A percentile compares a stretch with the other conserved stretches of the same genome.
Conservation (phyloP, 2,329 filamentous ascomycete species). For the Arthrobotrys pseudoclavata region DNA sequence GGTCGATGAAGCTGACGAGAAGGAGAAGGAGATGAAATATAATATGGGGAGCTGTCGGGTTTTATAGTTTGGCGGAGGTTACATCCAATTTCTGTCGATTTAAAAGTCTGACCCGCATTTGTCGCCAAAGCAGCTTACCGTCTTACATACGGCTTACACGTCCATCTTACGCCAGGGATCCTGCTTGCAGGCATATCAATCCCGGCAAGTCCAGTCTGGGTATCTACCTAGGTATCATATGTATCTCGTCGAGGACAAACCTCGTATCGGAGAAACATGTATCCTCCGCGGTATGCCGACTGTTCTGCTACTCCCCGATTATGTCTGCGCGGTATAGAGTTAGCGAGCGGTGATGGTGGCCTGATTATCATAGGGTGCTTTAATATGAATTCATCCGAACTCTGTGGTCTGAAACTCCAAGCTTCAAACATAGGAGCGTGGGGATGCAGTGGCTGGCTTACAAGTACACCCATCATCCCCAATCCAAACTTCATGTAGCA, state of each 20-base stretch:
- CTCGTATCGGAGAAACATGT: background rate
- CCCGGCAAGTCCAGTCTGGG: background rate
- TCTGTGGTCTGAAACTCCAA: background rate
- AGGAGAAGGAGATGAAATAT: background rate
- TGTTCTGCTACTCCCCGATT: conserved; percentile 3
- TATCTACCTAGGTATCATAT: background rate
- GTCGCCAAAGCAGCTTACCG: conserved; percentile 16
- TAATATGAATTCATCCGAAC: background rate
- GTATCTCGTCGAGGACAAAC: background rate
- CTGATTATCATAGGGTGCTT: no score
- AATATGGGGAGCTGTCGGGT: background rate
- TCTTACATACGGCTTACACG: background rate
- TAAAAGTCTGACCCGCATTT: conserved; percentile 3
- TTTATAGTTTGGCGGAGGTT: conserved; percentile 10
- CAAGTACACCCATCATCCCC: conserved; percentile 77
- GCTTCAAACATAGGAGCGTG: background rate
- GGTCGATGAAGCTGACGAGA: background rate
- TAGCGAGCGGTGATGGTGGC: no score
- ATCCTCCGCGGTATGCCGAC: background rate
- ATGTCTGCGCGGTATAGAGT: background rate
- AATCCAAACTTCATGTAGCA: conserved; percentile 78
- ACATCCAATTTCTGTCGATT: background rate
- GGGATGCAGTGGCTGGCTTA: conserved; percentile 63
- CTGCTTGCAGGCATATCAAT: background rate
- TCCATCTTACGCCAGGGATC: background rate